Base-by-base conservation (phyloP, 2,329 filamentous ascomycete genomes). In the Pestalotiopsis sp. region DNA sequence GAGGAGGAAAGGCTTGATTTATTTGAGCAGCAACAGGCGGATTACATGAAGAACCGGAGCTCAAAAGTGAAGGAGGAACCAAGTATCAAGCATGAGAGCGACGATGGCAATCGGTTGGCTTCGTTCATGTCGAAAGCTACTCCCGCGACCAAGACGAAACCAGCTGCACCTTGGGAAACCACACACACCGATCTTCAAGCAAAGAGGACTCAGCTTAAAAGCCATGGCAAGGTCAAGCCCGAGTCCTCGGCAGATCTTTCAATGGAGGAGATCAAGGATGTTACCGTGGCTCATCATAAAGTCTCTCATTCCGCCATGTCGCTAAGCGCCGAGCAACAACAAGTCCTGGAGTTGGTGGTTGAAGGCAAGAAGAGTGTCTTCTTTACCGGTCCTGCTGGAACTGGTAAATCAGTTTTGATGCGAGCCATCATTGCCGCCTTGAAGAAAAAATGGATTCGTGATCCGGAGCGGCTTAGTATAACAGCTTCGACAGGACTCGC, bases 331-430 rank as follows among this genome's bases (percentile, higher is more conserved):
- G 96, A 99, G 78, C 96, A 99, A 80, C 87, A 89, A 69, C 90
- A 93, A 69, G 94, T 99, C 12, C 84, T 97, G 68, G 90, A 94
- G 60, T 84, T 98, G 23, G 95, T 99, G 11, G 87, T 94, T 7
- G 88, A 96, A 25, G 84, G 93, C 71, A 88, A 88, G 69, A 92
- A 94, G 79, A 98, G 95, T 74, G 95, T 98, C 2, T 99, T 99
- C 83, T 99, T 99, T 80, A 99, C 96, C 1, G 96, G 96, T 74
- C 97, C 96, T 69, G 96, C 96, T 68, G 94, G 92, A 85, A 98
- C 96, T 4, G 96, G 96, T 80, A 99, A 99, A 84, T 99, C 96
- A 1, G 95, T 99, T 4, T 82, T 99, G 68, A 94, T 99, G 87
- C 89, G 95, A 72, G 91, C 97, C 72, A 97, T 98, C 70, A 98